Conservation (phyloP, 768 basidiomycete species). For the Dentipellis sp. region DNA sequence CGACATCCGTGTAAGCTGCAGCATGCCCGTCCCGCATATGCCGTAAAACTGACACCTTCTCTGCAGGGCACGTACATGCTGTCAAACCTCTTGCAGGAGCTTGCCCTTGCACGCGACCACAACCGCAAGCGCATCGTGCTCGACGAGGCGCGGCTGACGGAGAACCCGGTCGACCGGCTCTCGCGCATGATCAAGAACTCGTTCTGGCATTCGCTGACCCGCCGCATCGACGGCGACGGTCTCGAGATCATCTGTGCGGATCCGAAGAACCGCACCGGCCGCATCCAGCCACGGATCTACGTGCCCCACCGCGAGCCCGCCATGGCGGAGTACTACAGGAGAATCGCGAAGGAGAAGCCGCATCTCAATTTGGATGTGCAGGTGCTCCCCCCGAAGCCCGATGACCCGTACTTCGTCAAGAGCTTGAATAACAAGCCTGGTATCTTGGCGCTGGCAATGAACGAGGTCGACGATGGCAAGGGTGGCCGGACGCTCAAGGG, state of each 20-base stretch:
- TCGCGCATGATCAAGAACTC: slow-evolving; percentile 97
- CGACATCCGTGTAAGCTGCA: slow-evolving; percentile 70
- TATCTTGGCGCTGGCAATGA: slow-evolving; percentile 92
- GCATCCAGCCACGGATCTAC: slow-evolving; percentile 87
- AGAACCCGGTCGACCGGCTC: slow-evolving; percentile 95
- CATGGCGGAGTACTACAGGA: slow-evolving; percentile 93
- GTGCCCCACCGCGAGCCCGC: slow-evolving; percentile 88
- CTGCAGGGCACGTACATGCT: slow-evolving; percentile 95
- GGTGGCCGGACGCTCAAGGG: slow-evolving; percentile 82
- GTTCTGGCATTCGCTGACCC: slow-evolving; percentile 96
- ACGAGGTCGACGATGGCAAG: slow-evolving; percentile 70
- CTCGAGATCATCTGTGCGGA: slow-evolving; percentile 96
- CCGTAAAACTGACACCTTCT: slow-evolving; percentile 13
- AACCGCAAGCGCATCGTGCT: slow-evolving; percentile 93
- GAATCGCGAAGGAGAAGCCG: slow-evolving; percentile 85
- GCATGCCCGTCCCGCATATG: not conserved
- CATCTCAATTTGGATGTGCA: slow-evolving; percentile 92
- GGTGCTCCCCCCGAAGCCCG: slow-evolving; percentile 77
- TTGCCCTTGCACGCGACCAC: slow-evolving; percentile 93
- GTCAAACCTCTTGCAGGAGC: slow-evolving; percentile 96
- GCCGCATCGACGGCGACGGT: slow-evolving; percentile 94
- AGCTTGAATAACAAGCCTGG: slow-evolving; percentile 92
- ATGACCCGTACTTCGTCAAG: slow-evolving; percentile 84
- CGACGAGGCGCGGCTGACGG: slow-evolving; percentile 95
- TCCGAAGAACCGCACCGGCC: slow-evolving; percentile 92